phyloP scores from a whole-genome alignment of 345 rosid genomes.

The Pelargonium nanum region DNA sequence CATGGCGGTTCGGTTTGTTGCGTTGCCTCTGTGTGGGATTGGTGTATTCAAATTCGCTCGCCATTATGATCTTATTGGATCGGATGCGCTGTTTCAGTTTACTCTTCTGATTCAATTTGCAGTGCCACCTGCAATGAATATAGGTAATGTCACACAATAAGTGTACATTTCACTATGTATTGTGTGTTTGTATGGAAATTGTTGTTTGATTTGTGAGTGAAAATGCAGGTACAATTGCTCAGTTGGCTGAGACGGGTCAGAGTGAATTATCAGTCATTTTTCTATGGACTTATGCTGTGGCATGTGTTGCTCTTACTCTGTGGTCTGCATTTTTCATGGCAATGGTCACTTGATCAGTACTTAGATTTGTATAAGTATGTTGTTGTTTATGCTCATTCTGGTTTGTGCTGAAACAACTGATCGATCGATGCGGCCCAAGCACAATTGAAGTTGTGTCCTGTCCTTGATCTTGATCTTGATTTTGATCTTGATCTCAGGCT shows the following conservation, averaged over 20 bases:
- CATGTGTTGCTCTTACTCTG: constrained; percentile 28
- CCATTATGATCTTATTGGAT: constrained; percentile 20
- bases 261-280: constrained; percentile 34
- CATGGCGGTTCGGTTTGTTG: constrained; percentile 21
- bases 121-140: constrained; percentile 41
- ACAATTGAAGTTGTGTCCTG: too few species aligned
- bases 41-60: constrained; percentile 24
- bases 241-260: constrained; percentile 28
- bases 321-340: constrained; percentile 39
- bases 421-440: too few species aligned
- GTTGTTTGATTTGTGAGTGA: too few species aligned
- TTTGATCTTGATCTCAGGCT: too few species aligned
- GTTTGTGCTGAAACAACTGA: too few species aligned
- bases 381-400: too few species aligned
- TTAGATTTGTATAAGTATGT: too few species aligned
- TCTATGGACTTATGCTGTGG: constrained; percentile 27
- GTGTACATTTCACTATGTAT: too few species aligned
- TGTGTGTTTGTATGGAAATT: background rate
- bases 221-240: constrained; percentile 39
- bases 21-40: constrained; percentile 28
- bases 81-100: constrained; percentile 35
- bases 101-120: constrained; percentile 47
- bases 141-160: too few species aligned
- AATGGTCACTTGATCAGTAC: background rate
- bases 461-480: too few species aligned